These are phyloP conservation scores for Triticum timopheevii DNA, from an alignment of 176 grass and related monocot species.

Conservation along the genomic window DNA sequence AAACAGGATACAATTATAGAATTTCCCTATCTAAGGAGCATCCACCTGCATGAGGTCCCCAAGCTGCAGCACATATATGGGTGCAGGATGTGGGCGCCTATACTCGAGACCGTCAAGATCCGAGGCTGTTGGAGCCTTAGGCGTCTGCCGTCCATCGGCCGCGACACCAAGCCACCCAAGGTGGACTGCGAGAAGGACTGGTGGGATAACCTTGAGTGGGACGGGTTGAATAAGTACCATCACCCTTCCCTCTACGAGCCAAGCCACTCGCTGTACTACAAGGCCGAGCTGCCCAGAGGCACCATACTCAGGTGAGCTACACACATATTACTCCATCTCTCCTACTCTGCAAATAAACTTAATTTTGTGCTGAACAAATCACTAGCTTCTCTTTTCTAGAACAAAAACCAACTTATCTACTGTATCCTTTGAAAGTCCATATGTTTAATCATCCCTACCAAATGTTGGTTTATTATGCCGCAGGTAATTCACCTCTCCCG, in stretches of 20 bases:
- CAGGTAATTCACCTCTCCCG: not conserved
- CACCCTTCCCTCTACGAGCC: not conserved
- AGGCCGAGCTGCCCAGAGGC: not conserved
- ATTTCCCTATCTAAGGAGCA: not conserved
- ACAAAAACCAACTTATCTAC: not conserved
- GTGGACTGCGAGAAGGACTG: constrained; percentile 36
- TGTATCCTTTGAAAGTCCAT: not conserved
- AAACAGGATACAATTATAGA: not conserved
- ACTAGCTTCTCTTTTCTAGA: not conserved
- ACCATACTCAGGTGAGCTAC: not conserved
- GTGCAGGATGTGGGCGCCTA: not conserved
- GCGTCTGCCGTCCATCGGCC: not conserved
- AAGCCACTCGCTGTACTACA: not conserved
- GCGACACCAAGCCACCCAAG: not conserved
- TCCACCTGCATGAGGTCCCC: constrained; percentile 28
- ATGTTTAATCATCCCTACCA: not conserved
- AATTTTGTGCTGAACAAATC: not conserved
- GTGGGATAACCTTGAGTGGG: constrained; percentile 10
- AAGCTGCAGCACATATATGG: not conserved
- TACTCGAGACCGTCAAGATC: not conserved
- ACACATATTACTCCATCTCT: not conserved
- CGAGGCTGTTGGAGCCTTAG: constrained; percentile 28
- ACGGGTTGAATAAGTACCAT: not conserved
- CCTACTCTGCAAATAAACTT: not conserved
- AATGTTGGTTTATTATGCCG: not conserved